Conservation (phyloP, 2,329 filamentous ascomycete genomes). For the Penicillium sp. region DNA sequence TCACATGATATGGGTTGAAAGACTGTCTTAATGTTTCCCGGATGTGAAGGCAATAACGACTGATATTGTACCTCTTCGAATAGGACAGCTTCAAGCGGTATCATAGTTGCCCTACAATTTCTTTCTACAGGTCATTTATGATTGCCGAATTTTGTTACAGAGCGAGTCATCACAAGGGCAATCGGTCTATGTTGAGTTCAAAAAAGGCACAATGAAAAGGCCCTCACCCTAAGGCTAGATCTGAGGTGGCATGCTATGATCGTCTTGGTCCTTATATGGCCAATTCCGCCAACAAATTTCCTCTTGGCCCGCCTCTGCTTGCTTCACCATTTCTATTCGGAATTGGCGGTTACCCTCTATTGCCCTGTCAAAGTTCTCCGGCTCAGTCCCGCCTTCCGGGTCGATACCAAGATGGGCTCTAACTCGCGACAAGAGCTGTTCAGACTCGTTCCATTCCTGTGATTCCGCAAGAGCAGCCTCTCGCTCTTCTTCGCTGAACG, state of each 20-base stretch:
- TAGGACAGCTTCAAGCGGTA: too few species aligned
- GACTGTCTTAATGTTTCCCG: too few species aligned
- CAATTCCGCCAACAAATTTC: conserved; percentile 24
- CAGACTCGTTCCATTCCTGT: conserved; percentile 23
- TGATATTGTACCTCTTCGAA: too few species aligned
- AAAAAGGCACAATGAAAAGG: too few species aligned
- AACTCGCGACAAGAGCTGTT: conserved; percentile 16
- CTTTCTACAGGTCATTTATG: too few species aligned
- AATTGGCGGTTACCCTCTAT: conserved; percentile 16
- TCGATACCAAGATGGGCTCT: conserved; percentile 21
- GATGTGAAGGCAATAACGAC: too few species aligned
- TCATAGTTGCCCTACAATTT: too few species aligned
- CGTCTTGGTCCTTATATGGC: conserved; percentile 23
- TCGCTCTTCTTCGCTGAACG: conserved; percentile 18
- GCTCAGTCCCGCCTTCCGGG: conserved; percentile 22
- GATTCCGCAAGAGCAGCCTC: conserved; percentile 18
- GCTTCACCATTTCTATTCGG: conserved; percentile 20
- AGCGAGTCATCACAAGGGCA: too few species aligned
- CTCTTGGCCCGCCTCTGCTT: conserved; percentile 14
- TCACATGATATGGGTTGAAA: too few species aligned
- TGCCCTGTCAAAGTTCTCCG: conserved; percentile 21
- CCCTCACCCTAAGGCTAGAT: too few species aligned
- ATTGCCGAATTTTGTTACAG: too few species aligned
- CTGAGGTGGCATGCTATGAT: conserved; percentile 12
- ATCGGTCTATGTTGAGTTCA: too few species aligned